Base-by-base conservation (phyloP, 495 filamentous ascomycete genomes). In the Bryoglossum gracile region DNA sequence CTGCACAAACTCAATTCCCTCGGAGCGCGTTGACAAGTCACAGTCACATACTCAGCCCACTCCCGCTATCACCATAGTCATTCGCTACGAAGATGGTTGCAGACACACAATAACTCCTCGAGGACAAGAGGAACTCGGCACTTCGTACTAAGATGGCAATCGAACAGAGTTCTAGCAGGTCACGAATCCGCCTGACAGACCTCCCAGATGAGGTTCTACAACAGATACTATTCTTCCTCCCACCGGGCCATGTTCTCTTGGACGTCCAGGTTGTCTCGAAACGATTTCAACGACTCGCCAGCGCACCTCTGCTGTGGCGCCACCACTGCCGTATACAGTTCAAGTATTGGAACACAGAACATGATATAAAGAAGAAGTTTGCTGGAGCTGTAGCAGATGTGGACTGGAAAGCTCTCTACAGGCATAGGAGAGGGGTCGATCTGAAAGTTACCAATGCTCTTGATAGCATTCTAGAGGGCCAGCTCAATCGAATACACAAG, bases 171-270 rank as follows among this genome's bases (percentile, higher is more conserved):
- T n/a, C n/a, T n/a, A n/a, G n/a, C n/a, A n/a, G n/a, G n/a, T n/a
- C n/a, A n/a, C n/a, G n/a, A n/a, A n/a, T n/a, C n/a, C n/a, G n/a
- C n/a, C n/a, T n/a, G n/a, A n/a, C n/a, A n/a, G n/a, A n/a, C n/a
- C 69, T 89, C 34, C 87, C 87, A 25, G 82, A 86, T 57, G 87
- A 92, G 63, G 74, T 92, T 52, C 68, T 92, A 51, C 75, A 82
- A 57, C 73, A 80, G 16, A 79, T 91, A 47, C 65, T 90, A 43
- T 72, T 68, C 50, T 76, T 73, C 51, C 65, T 83, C 22, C 62
- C 77, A 16, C 81, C 85, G 18, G 61, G 69, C 32, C 68, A 77
- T 39, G 68, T 63, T 22, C 60, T 81, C 23, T 24, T 42, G 25
- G 55, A 48, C 57, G 43, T 90, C 45, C 75, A 83, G 53, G 63